Conservation (phyloP, 495 filamentous ascomycete genomes). For the Mycothermus thermophilus region DNA sequence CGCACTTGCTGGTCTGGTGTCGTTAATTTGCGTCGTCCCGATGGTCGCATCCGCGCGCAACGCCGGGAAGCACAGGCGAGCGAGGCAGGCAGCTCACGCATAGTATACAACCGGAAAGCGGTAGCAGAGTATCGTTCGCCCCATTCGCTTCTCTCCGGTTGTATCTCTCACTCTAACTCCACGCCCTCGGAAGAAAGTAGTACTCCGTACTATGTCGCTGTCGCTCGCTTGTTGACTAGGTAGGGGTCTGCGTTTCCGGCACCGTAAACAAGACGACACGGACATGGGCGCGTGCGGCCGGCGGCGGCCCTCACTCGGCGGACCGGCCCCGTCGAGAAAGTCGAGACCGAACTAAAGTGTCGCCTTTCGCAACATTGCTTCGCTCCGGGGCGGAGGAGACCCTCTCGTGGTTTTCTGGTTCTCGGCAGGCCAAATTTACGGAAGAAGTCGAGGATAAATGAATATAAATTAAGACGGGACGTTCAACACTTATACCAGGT, state of each 20-base stretch:
- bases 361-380: no score
- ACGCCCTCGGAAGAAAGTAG: conserved; percentile 6
- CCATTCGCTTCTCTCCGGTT: conserved; percentile 2
- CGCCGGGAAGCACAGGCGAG: no score
- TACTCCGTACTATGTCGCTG: no score
- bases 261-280: conserved; percentile 7
- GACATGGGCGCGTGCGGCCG: no score
- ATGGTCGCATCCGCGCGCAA: conserved; percentile 8
- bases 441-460: conserved; percentile 39
- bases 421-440: conserved; percentile 29
- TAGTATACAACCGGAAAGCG: no score
- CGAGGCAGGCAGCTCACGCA: no score
- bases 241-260: conserved; percentile 8
- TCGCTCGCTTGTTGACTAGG: no score
- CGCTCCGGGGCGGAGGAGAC: no score
- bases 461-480: conserved; percentile 31
- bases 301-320: no score
- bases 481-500: conserved; percentile 18
- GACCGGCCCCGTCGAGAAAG: no score
- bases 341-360: no score
- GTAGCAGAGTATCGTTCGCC: no score
- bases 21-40: conserved; percentile 16
- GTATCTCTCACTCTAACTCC: not conserved
- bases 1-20: conserved; percentile 13
- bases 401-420: conserved; percentile 15